A percentile compares a stretch with the other conserved stretches of the same genome.
These are phyloP conservation scores for Scheffersomyces cryptocercus DNA, from an alignment of 1,139 yeast genomes.

Conservation along the genomic window DNA sequence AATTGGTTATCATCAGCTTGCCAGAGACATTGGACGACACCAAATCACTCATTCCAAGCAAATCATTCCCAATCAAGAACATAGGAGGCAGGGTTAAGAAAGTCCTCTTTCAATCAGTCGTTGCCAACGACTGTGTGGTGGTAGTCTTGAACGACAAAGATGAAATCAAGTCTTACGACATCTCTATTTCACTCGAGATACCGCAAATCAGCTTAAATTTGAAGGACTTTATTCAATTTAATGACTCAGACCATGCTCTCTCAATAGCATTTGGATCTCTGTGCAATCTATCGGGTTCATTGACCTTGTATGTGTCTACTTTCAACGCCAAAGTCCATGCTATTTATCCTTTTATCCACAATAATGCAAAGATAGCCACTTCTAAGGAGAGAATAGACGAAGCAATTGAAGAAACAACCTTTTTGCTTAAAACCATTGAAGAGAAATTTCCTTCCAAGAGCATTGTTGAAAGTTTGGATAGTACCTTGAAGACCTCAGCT, in stretches of 20 bases:
- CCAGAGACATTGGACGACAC: constrained; percentile 17
- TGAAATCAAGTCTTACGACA: constrained; percentile 29
- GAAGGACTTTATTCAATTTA: constrained; percentile 11
- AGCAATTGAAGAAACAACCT: constrained; percentile 27
- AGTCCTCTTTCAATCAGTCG: constrained; percentile 35
- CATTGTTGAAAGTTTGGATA: constrained; percentile 10
- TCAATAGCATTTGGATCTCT: constrained; percentile 41
- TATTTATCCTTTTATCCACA: constrained; percentile 33
- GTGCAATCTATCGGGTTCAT: constrained; percentile 28
- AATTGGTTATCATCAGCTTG: constrained; percentile 26
- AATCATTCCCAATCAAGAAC: constrained; percentile 17
- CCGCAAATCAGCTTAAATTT: constrained; percentile 30
- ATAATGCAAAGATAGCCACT: constrained; percentile 21
- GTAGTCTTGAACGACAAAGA: constrained; percentile 31
- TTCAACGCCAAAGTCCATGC: constrained; percentile 26
- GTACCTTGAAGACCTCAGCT: constrained; percentile 16
- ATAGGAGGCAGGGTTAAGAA: constrained; percentile 21
- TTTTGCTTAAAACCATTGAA: constrained; percentile 18
- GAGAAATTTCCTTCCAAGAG: constrained; percentile 13
- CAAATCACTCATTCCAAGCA: constrained; percentile 11
- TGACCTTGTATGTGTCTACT: constrained; percentile 38
- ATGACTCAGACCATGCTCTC: constrained; percentile 16
- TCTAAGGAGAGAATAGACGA: constrained; percentile 21
- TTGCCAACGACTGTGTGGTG: constrained; percentile 27
- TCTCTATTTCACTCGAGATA: constrained; percentile 21